Evolutionary conservation across 371 early-diverging fungal genomes (phyloP).

Genomic region (Zancudomyces culisetae): DNA sequence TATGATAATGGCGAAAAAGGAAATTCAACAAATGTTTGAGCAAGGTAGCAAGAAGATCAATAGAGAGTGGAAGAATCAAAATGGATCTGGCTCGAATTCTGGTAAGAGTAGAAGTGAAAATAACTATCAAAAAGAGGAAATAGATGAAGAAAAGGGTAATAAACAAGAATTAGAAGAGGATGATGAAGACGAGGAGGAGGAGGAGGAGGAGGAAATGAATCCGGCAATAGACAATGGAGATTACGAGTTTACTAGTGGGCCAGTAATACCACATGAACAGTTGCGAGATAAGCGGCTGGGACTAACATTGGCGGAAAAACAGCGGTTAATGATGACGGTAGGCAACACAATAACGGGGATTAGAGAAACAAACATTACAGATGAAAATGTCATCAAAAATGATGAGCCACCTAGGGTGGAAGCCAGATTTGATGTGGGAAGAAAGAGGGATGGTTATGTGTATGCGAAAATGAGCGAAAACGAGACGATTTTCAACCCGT

Average conservation of each 20-base stretch:
- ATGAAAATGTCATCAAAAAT: neutral
- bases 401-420: no score
- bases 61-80: no score
- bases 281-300: neutral
- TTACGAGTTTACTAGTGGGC: conserved; percentile 27
- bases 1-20: no score
- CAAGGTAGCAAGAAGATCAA: no score
- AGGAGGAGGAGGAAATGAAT: no score
- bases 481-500: conserved; percentile 1
- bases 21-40: no score
- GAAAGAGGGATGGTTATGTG: neutral
- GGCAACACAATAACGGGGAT: neutral
- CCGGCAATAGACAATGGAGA: conserved; percentile 12
- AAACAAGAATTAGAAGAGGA: no score
- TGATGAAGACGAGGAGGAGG: no score
- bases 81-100: no score
- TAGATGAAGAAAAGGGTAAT: no score
- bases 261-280: conserved; percentile 11
- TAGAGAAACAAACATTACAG: neutral
- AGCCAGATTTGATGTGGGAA: neutral
- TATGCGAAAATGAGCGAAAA: neutral
- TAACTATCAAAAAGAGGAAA: no score
- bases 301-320: conserved; percentile 2
- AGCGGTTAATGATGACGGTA: neutral
- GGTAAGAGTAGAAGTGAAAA: no score